phyloP scores from a whole-genome alignment of 495 filamentous ascomycete genomes.

The Trichoderma erinaceum region DNA sequence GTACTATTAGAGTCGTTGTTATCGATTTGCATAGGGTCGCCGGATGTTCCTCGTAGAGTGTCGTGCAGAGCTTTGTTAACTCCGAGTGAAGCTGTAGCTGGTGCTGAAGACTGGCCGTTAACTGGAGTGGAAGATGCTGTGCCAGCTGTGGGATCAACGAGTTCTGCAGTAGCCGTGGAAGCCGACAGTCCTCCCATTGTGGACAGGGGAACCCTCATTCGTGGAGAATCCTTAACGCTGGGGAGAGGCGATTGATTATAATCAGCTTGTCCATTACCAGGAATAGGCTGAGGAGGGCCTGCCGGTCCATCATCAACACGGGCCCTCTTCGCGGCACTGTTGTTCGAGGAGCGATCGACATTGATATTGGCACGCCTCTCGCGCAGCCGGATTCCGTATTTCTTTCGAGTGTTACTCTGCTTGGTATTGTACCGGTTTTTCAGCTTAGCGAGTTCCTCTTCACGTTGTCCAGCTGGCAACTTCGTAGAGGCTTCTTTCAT shows the following conservation, averaged over 20 bases:
- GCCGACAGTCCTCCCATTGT: slow-evolving; percentile 14
- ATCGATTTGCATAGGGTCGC: slow-evolving; percentile 13
- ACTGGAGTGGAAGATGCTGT: background rate
- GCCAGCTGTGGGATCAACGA: slow-evolving; percentile 13
- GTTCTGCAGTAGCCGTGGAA: slow-evolving; percentile 11
- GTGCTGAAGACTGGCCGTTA: background rate
- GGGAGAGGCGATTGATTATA: background rate
- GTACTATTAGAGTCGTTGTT: background rate
- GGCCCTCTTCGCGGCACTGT: background rate
- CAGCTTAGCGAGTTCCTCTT: slow-evolving; percentile 30
- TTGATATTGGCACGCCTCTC: background rate
- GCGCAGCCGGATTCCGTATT: slow-evolving; percentile 42
- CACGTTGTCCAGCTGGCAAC: slow-evolving; percentile 23
- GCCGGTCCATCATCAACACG: background rate
- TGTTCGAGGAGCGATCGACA: slow-evolving; percentile 1
- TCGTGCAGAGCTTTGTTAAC: background rate
- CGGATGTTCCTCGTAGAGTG: background rate
- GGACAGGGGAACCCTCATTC: slow-evolving; percentile 7
- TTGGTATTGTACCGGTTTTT: slow-evolving; percentile 44
- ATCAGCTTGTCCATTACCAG: too few relatives aligned
- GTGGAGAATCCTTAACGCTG: background rate
- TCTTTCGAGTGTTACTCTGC: slow-evolving; percentile 44
- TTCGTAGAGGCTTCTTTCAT: slow-evolving; percentile 30
- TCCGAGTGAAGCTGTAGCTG: background rate
- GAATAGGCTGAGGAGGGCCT: background rate